Percentiles rank a stretch among this genome's conserved stretches.
These are phyloP conservation scores for Podila verticillata DNA, from an alignment of 192 early-diverging fungal species.

Conservation along the genomic window DNA sequence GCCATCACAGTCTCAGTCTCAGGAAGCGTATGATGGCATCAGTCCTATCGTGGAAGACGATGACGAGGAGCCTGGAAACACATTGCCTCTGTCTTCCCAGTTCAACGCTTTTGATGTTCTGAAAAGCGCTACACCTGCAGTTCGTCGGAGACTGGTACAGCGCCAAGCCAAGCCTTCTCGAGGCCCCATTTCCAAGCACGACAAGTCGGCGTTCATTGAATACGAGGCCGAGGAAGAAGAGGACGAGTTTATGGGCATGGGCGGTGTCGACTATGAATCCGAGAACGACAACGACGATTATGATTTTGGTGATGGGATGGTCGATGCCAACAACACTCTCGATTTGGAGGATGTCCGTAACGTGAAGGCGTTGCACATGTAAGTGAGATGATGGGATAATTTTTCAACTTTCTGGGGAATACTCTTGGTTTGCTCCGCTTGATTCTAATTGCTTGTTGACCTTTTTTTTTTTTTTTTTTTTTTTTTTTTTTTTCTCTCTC, in stretches of 20 bases:
- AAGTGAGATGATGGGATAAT: not conserved
- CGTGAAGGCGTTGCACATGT: constrained; percentile 33
- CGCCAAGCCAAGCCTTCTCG: constrained; percentile 20
- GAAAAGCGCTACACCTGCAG: not conserved
- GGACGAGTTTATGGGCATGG: constrained; percentile 50
- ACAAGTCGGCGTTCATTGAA: constrained; percentile 46
- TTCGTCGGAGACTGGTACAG: constrained; percentile 12
- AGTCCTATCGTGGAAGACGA: not conserved
- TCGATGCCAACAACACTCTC: constrained; percentile 13
- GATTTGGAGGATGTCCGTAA: constrained; percentile 34
- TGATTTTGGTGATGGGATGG: constrained; percentile 41
- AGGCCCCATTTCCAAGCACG: constrained; percentile 5
- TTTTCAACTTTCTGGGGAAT: no score
- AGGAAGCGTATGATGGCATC: not conserved
- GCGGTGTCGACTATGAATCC: constrained; percentile 47
- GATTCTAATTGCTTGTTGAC: not conserved
- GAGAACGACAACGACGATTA: constrained; percentile 47
- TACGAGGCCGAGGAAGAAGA: constrained; percentile 54
- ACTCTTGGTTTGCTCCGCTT: not conserved
- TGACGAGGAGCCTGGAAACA: not conserved
- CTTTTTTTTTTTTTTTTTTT: not conserved
- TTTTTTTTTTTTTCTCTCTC: not conserved
- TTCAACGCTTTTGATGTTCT: constrained; percentile 36
- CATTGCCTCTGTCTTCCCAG: not conserved
- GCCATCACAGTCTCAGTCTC: not conserved